Percentiles rank a stretch among this genome's conserved stretches.
Evolutionary conservation across 2,329 filamentous ascomycete species (phyloP).

Genomic region (Ophiostoma sp.): DNA sequence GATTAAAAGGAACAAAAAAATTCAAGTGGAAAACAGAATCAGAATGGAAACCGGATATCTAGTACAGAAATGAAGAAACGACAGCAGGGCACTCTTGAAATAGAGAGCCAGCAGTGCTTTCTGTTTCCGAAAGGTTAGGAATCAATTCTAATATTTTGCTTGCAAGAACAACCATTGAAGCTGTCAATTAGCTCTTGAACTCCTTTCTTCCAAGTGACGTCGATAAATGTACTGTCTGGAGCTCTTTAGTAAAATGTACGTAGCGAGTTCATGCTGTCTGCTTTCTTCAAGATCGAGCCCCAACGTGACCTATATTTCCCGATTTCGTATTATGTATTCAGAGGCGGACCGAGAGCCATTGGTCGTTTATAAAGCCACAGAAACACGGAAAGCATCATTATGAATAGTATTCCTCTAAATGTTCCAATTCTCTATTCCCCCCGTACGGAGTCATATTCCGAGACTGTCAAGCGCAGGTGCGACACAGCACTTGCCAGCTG

Average conservation of each 20-base stretch:
- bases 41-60: slow-evolving; percentile 1
- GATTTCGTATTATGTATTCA: background rate
- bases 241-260: background rate
- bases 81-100: background rate
- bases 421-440: background rate
- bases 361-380: background rate
- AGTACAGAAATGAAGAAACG: background rate
- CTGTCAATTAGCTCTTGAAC: background rate
- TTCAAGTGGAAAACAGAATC: background rate
- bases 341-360: background rate
- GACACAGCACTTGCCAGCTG: background rate
- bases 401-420: background rate
- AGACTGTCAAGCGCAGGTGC: background rate
- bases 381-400: background rate
- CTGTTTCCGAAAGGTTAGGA: background rate
- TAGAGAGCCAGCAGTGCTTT: background rate
- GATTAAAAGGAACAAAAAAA: background rate
- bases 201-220: background rate
- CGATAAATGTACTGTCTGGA: background rate
- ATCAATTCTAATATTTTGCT: background rate
- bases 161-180: background rate
- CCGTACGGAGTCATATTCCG: background rate
- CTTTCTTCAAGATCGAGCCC: background rate
- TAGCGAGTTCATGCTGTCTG: background rate
- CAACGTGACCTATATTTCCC: background rate